Percentiles rank a stretch among this genome's conserved stretches.
Evolutionary conservation across 2,329 filamentous ascomycete species (phyloP).

Genomic region (Epichloe baconii): DNA sequence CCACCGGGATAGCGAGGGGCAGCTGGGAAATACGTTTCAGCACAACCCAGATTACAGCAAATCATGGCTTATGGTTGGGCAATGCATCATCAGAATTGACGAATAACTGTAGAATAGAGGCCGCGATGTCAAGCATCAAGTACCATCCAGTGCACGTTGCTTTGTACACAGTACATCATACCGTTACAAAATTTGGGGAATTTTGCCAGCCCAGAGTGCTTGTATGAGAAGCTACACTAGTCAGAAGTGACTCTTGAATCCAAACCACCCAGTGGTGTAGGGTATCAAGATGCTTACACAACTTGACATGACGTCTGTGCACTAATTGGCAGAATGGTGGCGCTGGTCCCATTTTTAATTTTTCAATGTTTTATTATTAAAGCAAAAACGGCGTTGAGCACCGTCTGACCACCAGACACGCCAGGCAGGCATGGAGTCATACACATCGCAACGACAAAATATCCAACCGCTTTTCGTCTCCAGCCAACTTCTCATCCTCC

Average conservation of each 20-base stretch:
- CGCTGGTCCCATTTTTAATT: neutral
- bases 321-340: neutral
- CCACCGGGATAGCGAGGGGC: neutral
- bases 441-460: neutral
- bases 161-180: neutral
- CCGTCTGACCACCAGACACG: no score
- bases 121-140: no score
- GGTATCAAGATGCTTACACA: no score
- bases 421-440: neutral
- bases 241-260: no score
- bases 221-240: no score
- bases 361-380: no score
- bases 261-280: no score
- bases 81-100: neutral
- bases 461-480: neutral
- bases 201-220: no score
- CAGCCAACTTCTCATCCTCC: neutral
- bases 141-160: no score
- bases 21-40: neutral
- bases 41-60: neutral
- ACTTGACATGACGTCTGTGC: neutral
- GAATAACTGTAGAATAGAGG: neutral
- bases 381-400: no score
- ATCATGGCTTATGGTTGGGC: neutral
- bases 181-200: neutral